Evolutionary conservation across 768 basidiomycete genomes (phyloP), one percentile per base, ranked within the genome.

Genomic region (Lanmaoa pseudosensibilis): DNA sequence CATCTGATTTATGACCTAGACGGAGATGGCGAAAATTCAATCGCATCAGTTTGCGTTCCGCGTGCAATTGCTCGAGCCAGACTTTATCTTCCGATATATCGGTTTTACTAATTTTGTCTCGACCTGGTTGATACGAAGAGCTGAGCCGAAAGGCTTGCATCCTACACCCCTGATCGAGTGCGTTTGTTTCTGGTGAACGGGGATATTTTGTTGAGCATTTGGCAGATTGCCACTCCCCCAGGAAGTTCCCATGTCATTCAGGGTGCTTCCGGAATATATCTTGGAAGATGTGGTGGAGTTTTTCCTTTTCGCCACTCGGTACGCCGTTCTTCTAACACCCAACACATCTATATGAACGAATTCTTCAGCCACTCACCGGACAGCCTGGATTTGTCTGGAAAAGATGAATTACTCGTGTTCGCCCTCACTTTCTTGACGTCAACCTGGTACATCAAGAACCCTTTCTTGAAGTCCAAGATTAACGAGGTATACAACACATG

Each of bases 401-500:
- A 92, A 75, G 83, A 85, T 12, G 94, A 94, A 61, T 75, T 98
- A 15, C 76, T 98, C 63, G 83, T 86, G 1, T 98, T 98, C 73
- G 82, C 86, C 19, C 75, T 99, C 62, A 94, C 92, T 2, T 98
- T 98, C 80, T 75, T 99, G 57, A 85, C 88, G 7, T 94, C 92
- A 37, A 96, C 95, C 0, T 94, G 92, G 84, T 98, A 94, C 70
- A 95, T 99, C 80, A 97, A 97, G 78, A 99, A 98, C 64, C 97
- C 97, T 0, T 98, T 96, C 79, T 71, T 99, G 64, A 98, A 98
- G 74, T 85, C 93, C 19, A 96, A 98, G 73, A 89, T 98, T 57
- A 94, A 98, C 61, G 92, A 97, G 69, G 93, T 94, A 60, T 43
- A 79, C 41, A 59, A 79, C 41, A 59, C 6, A 27, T 30, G 23